phyloP scores from a whole-genome alignment of 1,284 basidiomycete species.

The Coriolopsis trogii region DNA sequence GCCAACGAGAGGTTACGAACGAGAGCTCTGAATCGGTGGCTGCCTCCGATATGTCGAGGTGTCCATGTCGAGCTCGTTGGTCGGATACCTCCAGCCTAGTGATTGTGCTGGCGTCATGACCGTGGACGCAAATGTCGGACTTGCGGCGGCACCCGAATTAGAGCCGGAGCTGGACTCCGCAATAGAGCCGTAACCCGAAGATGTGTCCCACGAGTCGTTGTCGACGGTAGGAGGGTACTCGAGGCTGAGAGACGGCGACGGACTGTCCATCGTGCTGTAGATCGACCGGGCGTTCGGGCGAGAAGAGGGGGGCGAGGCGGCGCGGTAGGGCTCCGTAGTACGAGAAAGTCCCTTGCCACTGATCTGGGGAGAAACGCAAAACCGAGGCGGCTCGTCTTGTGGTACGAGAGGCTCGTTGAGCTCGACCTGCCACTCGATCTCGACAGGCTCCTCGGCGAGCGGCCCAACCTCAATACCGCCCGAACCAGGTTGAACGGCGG shows the following conservation, averaged over 20 bases:
- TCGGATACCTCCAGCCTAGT: conserved; percentile 23
- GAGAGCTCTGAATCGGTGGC: conserved; percentile 13
- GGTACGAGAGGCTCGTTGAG: conserved; percentile 26
- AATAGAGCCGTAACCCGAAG: conserved; percentile 16
- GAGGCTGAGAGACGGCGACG: conserved; percentile 15
- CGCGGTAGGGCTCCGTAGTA: conserved; percentile 1
- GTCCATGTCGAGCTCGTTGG: conserved; percentile 5
- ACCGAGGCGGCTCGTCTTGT: conserved; percentile 8
- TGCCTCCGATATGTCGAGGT: conserved; percentile 18
- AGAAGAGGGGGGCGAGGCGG: conserved; percentile 1
- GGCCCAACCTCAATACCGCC: conserved; percentile 33
- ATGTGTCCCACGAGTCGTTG: conserved; percentile 20
- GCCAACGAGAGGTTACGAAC: conserved; percentile 7
- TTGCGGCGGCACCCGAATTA: conserved; percentile 1
- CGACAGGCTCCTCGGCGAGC: conserved; percentile 25
- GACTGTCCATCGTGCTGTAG: not conserved
- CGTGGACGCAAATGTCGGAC: conserved; percentile 20
- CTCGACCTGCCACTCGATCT: conserved; percentile 32
- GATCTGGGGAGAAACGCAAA: not conserved
- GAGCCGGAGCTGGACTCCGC: conserved; percentile 10
- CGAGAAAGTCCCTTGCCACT: not conserved
- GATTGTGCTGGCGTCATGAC: conserved; percentile 32
- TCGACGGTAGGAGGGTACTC: conserved; percentile 15
- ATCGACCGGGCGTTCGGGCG: conserved; percentile 1
- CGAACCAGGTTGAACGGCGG: conserved; percentile 25